Evolutionary conservation across 2,329 filamentous ascomycete species (phyloP).

Genomic region (Paecilomyces niveus): DNA sequence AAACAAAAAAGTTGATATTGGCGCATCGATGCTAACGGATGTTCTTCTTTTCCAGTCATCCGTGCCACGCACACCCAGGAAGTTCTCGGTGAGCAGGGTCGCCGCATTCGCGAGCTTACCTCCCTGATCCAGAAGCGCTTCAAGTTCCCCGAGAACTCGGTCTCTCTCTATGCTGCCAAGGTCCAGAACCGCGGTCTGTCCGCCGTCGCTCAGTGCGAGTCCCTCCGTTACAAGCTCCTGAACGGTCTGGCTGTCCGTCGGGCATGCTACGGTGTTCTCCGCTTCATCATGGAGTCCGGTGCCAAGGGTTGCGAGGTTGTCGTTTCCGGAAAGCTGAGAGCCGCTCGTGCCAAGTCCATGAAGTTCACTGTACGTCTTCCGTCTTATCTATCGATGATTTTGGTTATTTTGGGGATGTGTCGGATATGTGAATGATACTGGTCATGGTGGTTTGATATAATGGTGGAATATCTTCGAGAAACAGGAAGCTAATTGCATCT

Average conservation of each 20-base stretch:
- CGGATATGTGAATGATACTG: neutral
- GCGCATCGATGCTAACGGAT: constrained; percentile 24
- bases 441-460: neutral
- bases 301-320: constrained; percentile 99
- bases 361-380: constrained; percentile 82
- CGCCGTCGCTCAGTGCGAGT: constrained; percentile 99
- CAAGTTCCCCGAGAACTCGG: constrained; percentile 99
- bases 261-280: constrained; percentile 99
- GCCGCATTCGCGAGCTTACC: constrained; percentile 99
- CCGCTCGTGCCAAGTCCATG: constrained; percentile 99
- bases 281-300: constrained; percentile 99
- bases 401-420: neutral
- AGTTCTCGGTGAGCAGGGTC: constrained; percentile 98
- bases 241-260: constrained; percentile 98
- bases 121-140: constrained; percentile 99
- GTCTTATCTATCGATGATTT: neutral
- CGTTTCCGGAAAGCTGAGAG: constrained; percentile 97
- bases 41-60: constrained; percentile 57
- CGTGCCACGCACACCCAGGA: constrained; percentile 99
- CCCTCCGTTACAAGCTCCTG: constrained; percentile 99
- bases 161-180: constrained; percentile 99
- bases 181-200: constrained; percentile 99
- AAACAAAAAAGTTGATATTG: constrained; percentile 7
- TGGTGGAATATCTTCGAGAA: neutral
- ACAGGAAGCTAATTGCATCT: neutral